Percentiles rank a stretch among this genome's conserved stretches.
Conservation (phyloP, 2,329 filamentous ascomycete species). For the Hypoxylon sp. region DNA sequence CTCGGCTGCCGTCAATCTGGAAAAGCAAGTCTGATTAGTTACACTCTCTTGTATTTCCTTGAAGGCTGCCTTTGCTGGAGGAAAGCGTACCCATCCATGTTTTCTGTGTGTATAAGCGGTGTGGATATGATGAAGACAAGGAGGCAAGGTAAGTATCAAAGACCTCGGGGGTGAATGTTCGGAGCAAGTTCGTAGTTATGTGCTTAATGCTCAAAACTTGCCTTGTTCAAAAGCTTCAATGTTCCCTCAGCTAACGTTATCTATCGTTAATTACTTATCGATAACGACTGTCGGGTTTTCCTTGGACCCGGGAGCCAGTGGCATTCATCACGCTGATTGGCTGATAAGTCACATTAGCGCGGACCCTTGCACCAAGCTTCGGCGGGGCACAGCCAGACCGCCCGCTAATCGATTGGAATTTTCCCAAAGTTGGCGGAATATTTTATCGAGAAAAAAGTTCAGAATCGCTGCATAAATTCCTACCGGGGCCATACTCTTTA, state of each 20-base stretch:
- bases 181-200: slow-evolving; percentile 2
- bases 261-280: slow-evolving; percentile 36
- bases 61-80: not conserved
- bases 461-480: not conserved
- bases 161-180: not conserved
- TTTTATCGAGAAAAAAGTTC: slow-evolving; percentile 3
- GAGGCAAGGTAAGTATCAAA: not conserved
- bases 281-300: slow-evolving; percentile 36
- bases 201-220: not conserved
- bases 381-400: slow-evolving; percentile 35
- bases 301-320: slow-evolving; percentile 15
- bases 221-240: slow-evolving; percentile 11
- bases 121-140: not conserved
- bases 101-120: slow-evolving; percentile 18
- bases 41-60: slow-evolving; percentile 2
- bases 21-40: slow-evolving; percentile 12
- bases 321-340: slow-evolving; percentile 16
- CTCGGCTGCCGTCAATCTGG: slow-evolving; percentile 79
- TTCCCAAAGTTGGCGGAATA: slow-evolving; percentile 38
- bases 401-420: slow-evolving; percentile 50
- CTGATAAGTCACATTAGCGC: not conserved
- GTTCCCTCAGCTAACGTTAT: slow-evolving; percentile 22
- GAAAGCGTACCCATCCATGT: slow-evolving; percentile 51
- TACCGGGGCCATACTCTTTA: not conserved
- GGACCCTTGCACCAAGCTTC: slow-evolving; percentile 30